phyloP scores from a whole-genome alignment of 345 rosid species.

The Populus alba region DNA sequence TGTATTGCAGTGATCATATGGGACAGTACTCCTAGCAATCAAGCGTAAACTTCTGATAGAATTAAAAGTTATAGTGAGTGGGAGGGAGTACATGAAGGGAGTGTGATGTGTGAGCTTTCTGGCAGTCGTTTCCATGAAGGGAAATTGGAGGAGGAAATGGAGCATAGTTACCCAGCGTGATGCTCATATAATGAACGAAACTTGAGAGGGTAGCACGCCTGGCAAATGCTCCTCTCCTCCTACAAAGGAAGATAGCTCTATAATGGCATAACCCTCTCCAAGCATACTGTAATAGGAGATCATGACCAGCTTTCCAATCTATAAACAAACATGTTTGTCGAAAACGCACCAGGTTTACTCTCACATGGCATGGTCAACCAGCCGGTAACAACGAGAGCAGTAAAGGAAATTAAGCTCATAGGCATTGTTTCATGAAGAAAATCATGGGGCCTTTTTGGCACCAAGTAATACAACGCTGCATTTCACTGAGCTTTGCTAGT shows the following conservation, averaged over 20 bases:
- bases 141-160: no score
- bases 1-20: not conserved
- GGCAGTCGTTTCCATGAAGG: no score
- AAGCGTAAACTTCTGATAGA: not conserved
- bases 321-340: no score
- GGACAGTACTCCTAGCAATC: not conserved
- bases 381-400: not conserved
- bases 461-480: not conserved
- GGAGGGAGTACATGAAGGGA: not conserved
- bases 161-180: no score
- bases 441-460: not conserved
- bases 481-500: slow-evolving; percentile 8
- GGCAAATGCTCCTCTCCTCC: not conserved
- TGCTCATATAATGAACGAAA: no score
- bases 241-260: not conserved
- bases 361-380: not conserved
- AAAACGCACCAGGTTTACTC: not conserved
- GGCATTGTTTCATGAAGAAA: not conserved
- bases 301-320: not conserved
- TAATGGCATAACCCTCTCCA: not conserved
- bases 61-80: not conserved
- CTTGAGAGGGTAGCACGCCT: not conserved
- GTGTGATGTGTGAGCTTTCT: no score
- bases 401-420: not conserved
- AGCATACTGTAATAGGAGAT: not conserved